Base-by-base conservation (phyloP, 345 rosid species). In the Balakata baccata region DNA sequence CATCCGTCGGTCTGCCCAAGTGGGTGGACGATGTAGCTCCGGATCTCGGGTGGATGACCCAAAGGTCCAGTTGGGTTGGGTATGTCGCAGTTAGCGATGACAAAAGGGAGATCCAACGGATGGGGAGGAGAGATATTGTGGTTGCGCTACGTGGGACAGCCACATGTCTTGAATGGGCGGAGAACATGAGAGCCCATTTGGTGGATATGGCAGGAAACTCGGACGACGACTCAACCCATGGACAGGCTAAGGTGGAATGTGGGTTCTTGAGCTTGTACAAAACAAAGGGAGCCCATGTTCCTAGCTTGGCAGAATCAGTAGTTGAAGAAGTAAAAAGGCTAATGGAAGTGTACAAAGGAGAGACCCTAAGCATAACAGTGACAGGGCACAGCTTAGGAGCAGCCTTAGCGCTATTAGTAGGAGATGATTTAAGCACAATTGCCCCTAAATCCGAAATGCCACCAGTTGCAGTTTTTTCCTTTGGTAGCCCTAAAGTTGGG, bases 81-180 rank as follows among this genome's bases (percentile, higher is more conserved):
- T 95, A 86, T 74, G 97, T 95, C 5, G 99, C 99, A 3, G 96
- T 95, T 0, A 92, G 97, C 22, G 97, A 92, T 16, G 98, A 95
- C 54, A 75, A 37, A 43, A 79, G 58, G 12, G 99, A 95, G 85
- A 90, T 92, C 85, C 94, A 87, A 72, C 90, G 99, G 76, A 88
- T 95, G 98, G 98, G 98, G 0, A 85, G 99, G 77, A 84, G 99
- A 47, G 98, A 95, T 54, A 91, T 95, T 1, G 89, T 92, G n/a
- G 90, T 95, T 74, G 91, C 98, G 2, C 77, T 95, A 11, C 97
- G 99, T 0, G 99, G 99, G n/a, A 95, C 98, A 0, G 69, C 97
- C 34, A 95, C 99, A 49, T 95, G 96, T 47, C 90, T 92, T 11
- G 99, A 95, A 51, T 95, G 99, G 99, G 96, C 97, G 0, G 98